Base-by-base conservation (phyloP, 2,329 filamentous ascomycete species). In the Hirsutella thompsonii region DNA sequence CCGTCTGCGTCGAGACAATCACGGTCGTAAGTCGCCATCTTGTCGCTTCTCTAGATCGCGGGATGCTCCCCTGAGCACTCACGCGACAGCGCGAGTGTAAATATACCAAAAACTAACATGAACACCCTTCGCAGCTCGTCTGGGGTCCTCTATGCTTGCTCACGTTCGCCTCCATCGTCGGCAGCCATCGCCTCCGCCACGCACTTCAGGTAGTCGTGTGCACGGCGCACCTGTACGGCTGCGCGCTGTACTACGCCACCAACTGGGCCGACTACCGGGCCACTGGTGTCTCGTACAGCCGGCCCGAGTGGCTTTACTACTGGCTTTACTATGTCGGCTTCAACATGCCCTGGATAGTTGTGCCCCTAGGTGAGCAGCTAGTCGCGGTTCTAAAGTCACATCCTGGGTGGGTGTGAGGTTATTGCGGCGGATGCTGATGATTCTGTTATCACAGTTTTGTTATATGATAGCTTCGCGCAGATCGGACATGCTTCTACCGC, bases 1-100 rank as follows among this genome's bases (percentile, higher is more conserved):
- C 92, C 50, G 67, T 94, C n/a, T 89, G 83, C 58, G 81, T 94
- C 59, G 88, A 94, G 68, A 77, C 73, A 16, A 76, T 94, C 46
- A 94, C 88, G 1, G 79, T 79, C 34, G 83, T 89, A 63, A 53
- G 78, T 48, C n/a, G 19, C 36, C 8, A 10, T 9, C 26, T n/a
- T n/a, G n/a, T n/a, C n/a, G n/a, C n/a, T n/a, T n/a, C n/a, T n/a
- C n/a, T n/a, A n/a, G n/a, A n/a, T n/a, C n/a, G n/a, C n/a, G n/a
- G n/a, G n/a, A n/a, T n/a, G n/a, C n/a, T n/a, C n/a, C n/a, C n/a
- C n/a, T n/a, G n/a, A n/a, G n/a, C n/a, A n/a, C n/a, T n/a, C n/a
- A n/a, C n/a, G n/a, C n/a, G n/a, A n/a, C n/a, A n/a, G n/a, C n/a
- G 8, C 21, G 8, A 33, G 16, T n/a, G 30, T 5, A 14, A 8